These are phyloP conservation scores for Schizosaccharomyces octosporus DNA, from an alignment of 805 yeast genomes.

Conservation along the genomic window DNA sequence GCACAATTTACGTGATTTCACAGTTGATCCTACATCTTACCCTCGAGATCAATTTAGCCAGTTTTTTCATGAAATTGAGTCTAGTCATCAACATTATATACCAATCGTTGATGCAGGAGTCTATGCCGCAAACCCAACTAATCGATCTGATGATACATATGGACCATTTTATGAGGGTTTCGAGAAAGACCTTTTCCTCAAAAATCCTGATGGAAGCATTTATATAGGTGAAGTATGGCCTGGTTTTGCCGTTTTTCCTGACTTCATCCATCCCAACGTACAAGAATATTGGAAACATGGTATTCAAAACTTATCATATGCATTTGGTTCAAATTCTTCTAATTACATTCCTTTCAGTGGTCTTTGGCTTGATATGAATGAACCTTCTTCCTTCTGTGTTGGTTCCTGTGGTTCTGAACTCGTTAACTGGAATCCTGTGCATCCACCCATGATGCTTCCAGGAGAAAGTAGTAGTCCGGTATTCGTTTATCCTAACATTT, in stretches of 20 bases:
- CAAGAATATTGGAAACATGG: conserved; percentile 9
- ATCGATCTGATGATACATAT: conserved; percentile 2
- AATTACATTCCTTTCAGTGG: conserved; percentile 5
- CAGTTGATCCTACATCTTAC: conserved; percentile 44
- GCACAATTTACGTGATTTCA: conserved; percentile 48
- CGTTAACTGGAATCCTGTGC: neutral
- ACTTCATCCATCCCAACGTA: conserved; percentile 11
- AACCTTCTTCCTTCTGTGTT: conserved; percentile 14
- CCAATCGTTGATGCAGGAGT: conserved; percentile 5
- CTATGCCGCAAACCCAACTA: conserved; percentile 1
- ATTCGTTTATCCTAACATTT: too few species aligned
- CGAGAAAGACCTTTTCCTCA: conserved; percentile 3
- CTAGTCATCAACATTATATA: conserved; percentile 17
- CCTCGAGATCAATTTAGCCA: conserved; percentile 36
- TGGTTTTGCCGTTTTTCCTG: conserved; percentile 15
- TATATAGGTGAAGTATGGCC: conserved; percentile 16
- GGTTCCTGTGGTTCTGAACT: conserved; percentile 13
- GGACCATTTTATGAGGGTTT: conserved; percentile 1
- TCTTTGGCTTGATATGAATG: conserved; percentile 10
- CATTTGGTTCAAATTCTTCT: neutral
- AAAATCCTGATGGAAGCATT: conserved; percentile 10
- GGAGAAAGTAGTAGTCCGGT: too few species aligned
- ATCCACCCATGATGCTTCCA: neutral
- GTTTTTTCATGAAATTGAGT: conserved; percentile 33
- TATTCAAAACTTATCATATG: conserved; percentile 9